Conservation (phyloP, 768 basidiomycete genomes). For the Dentipellis fragilis region DNA sequence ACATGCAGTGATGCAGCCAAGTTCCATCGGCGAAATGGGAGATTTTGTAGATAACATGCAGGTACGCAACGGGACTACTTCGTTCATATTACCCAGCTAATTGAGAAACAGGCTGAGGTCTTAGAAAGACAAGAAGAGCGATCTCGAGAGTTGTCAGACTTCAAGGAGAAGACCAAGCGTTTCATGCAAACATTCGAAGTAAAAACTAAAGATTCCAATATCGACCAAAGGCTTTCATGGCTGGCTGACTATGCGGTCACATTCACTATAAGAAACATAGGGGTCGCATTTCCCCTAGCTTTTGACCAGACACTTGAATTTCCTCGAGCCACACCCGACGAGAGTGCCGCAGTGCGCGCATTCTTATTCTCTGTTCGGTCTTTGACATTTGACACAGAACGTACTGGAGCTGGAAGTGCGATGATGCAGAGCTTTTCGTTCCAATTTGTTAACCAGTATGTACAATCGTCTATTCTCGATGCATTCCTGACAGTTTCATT, state of each 20-base stretch:
- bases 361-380: conserved; percentile 79
- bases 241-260: conserved; percentile 44
- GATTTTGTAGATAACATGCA: conserved; percentile 84
- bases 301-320: conserved; percentile 49
- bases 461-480: background rate
- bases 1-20: conserved; percentile 91
- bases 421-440: conserved; percentile 66
- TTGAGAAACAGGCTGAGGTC: conserved; percentile 54
- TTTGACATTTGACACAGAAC: conserved; percentile 61
- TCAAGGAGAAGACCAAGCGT: conserved; percentile 70
- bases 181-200: conserved; percentile 71
- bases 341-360: conserved; percentile 50
- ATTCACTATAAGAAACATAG: conserved; percentile 55
- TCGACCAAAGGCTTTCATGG: conserved; percentile 33
- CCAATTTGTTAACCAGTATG: conserved; percentile 76
- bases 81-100: conserved; percentile 9
- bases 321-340: conserved; percentile 28
- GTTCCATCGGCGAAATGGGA: conserved; percentile 82
- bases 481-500: conserved; percentile 1
- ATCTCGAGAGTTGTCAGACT: conserved; percentile 65
- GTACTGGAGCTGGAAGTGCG: conserved; percentile 72
- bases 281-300: conserved; percentile 83
- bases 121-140: conserved; percentile 65
- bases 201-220: conserved; percentile 33
- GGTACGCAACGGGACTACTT: conserved; percentile 27